Evolutionary conservation across 352 stramenopile genomes (phyloP).

Genomic region (Phytophthora ramorum): DNA sequence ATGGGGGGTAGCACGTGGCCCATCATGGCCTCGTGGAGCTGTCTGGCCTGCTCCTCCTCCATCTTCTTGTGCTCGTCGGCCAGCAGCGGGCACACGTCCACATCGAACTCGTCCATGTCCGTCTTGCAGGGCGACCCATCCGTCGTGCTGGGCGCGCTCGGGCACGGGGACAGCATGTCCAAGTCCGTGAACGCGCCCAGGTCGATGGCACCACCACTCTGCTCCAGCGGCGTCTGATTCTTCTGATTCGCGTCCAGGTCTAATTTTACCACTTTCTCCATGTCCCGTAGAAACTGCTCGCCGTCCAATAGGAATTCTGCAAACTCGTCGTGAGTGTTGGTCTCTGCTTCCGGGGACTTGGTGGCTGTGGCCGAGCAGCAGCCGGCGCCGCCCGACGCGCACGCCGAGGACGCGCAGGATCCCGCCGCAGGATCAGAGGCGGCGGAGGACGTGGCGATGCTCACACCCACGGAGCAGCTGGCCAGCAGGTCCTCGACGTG

Average conservation of each 20-base stretch:
- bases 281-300: constrained; percentile 63
- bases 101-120: constrained; percentile 49
- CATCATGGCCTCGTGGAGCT: constrained; percentile 22
- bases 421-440: neutral
- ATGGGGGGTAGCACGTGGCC: constrained; percentile 38
- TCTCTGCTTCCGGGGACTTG: constrained; percentile 22
- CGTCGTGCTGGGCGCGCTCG: constrained; percentile 42
- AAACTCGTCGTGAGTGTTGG: constrained; percentile 41
- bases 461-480: constrained; percentile 41
- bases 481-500: constrained; percentile 42
- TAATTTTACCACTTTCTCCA: constrained; percentile 60
- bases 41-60: constrained; percentile 14
- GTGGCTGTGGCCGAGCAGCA: constrained; percentile 18
- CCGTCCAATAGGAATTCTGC: constrained; percentile 59
- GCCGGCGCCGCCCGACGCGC: constrained; percentile 14
- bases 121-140: constrained; percentile 33
- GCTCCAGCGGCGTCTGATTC: constrained; percentile 26
- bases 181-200: constrained; percentile 53
- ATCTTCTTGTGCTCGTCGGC: constrained; percentile 25
- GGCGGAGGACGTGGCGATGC: constrained; percentile 23
- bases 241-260: constrained; percentile 37
- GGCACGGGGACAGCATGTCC: constrained; percentile 61
- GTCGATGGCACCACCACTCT: constrained; percentile 41
- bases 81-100: constrained; percentile 36
- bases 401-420: constrained; percentile 24